Evolutionary conservation across 495 filamentous ascomycete genomes (phyloP).

Genomic region (Penicillium taxi): DNA sequence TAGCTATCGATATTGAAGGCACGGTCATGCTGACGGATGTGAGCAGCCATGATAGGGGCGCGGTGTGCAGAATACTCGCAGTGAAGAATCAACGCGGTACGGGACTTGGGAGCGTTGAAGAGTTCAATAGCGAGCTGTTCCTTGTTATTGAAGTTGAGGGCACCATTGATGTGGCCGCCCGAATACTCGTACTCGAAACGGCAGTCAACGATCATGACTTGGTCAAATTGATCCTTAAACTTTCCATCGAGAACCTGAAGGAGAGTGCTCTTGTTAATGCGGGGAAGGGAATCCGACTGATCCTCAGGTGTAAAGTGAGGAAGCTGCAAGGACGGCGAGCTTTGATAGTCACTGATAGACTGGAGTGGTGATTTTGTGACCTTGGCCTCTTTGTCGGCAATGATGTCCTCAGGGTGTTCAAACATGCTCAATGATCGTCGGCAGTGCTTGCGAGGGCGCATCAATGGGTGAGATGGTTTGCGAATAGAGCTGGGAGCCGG

Average conservation of each 20-base stretch:
- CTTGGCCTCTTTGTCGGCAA: slow-evolving; percentile 58
- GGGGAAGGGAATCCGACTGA: slow-evolving; percentile 73
- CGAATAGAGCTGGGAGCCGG: slow-evolving; percentile 62
- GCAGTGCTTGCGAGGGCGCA: slow-evolving; percentile 78
- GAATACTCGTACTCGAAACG: slow-evolving; percentile 98
- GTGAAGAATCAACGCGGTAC: slow-evolving; percentile 82
- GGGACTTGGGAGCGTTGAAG: slow-evolving; percentile 58
- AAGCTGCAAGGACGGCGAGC: slow-evolving; percentile 59
- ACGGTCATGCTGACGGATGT: slow-evolving; percentile 81
- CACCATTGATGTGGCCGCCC: slow-evolving; percentile 87
- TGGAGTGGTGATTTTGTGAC: slow-evolving; percentile 50
- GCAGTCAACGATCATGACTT: slow-evolving; percentile 84
- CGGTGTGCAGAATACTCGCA: slow-evolving; percentile 98
- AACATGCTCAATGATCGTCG: slow-evolving; percentile 95
- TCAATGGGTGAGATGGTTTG: slow-evolving; percentile 60
- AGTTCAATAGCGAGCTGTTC: slow-evolving; percentile 71
- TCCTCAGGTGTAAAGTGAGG: slow-evolving; percentile 81
- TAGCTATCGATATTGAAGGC: slow-evolving; percentile 73
- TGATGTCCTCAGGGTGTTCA: slow-evolving; percentile 79
- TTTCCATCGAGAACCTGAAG: slow-evolving; percentile 80
- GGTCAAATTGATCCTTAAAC: slow-evolving; percentile 63
- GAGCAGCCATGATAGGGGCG: slow-evolving; percentile 80
- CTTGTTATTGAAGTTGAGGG: slow-evolving; percentile 94
- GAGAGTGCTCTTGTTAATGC: slow-evolving; percentile 73
- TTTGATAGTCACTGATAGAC: slow-evolving; percentile 70